Evolutionary conservation across 495 filamentous ascomycete genomes (phyloP), one percentile per base, ranked within the genome.

Genomic region (Parathielavia hyrcaniae): DNA sequence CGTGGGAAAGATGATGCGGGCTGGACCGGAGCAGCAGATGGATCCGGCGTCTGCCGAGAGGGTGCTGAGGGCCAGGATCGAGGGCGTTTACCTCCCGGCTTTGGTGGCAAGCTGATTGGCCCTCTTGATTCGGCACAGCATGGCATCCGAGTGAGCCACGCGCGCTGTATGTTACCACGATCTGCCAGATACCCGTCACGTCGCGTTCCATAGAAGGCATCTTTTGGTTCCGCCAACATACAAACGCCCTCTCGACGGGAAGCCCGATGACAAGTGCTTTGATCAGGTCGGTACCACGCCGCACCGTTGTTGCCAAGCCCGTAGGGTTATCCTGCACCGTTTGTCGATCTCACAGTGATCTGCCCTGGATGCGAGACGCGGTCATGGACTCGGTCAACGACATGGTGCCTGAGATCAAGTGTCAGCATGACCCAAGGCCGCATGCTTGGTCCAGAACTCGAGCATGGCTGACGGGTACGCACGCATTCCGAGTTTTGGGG

Each of bases 1-100:
- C 60, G 85, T 98, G 6, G 93, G 93, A 17, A 86, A 87, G 72
- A 93, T 97, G 88, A 90, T 98, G 80, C 79, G 82, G 48, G 73
- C 75, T 38, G 86, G 89, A 9, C 81, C 82, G 32, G 84, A 89
- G 62, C 87, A 90, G 36, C 85, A 81, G 6, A 84, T 96, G 35
- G 86, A 95, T 71, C 85, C 92, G 7, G 77, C 72, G 50, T 81
- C 78, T 59, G 95, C 90, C 0, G 85, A 87, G 74, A 74, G 71
- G 58, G 73, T 85, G 19, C 71, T 96, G 65, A 78, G 77, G 64
- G 72, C 73, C 55, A 62, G 61, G 59, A 58, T 73, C 12, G 66
- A 66, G 47, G 13, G 59, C 20, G 60, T 69, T 1, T 64, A 59
- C 13, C 16, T 59, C 7, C 57, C 57, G 0, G 22, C 14, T 3